Evolutionary conservation across 768 basidiomycete genomes (phyloP).

Genomic region (Mycena epipterygia): DNA sequence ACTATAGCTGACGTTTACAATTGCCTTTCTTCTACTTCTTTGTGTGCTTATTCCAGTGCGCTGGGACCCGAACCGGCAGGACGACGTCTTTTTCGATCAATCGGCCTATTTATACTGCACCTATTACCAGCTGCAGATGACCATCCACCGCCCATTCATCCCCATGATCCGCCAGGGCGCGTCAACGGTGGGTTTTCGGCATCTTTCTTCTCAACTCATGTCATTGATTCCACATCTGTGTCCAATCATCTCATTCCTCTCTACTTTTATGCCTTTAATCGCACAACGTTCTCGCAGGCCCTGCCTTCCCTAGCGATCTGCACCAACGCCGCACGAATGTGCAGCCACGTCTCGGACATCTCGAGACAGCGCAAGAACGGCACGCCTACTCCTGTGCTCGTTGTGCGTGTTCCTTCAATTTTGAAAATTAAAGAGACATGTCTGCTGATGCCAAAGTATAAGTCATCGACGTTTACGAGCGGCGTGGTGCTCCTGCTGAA

Average conservation of each 20-base stretch:
- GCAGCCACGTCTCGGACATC: constrained; percentile 57
- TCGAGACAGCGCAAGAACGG: constrained; percentile 38
- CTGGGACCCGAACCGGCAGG: constrained; percentile 59
- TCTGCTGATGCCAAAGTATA: constrained; percentile 28
- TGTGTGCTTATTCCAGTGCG: constrained; percentile 39
- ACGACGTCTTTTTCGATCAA: constrained; percentile 53
- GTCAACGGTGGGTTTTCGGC: constrained; percentile 27
- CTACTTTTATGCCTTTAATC: too few relatives aligned
- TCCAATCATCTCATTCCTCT: too few relatives aligned
- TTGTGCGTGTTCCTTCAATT: constrained; percentile 6
- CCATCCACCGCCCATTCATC: constrained; percentile 66
- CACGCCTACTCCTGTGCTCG: constrained; percentile 31
- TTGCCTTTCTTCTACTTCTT: too few relatives aligned
- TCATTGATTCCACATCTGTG: too few relatives aligned
- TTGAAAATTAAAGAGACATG: constrained; percentile 2
- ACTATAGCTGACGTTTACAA: too few relatives aligned
- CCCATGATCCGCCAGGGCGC: constrained; percentile 39
- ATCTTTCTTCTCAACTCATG: too few relatives aligned
- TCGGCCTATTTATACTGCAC: constrained; percentile 52
- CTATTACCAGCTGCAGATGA: constrained; percentile 61
- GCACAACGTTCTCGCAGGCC: too few relatives aligned
- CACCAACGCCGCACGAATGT: constrained; percentile 64
- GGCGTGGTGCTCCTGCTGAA: constrained; percentile 39
- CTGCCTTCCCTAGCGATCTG: constrained; percentile 65
- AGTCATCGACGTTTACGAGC: constrained; percentile 48